Percentiles rank a stretch among this genome's conserved stretches.
Conservation (phyloP, 305 asterid species). For the Plantago coronopus region DNA sequence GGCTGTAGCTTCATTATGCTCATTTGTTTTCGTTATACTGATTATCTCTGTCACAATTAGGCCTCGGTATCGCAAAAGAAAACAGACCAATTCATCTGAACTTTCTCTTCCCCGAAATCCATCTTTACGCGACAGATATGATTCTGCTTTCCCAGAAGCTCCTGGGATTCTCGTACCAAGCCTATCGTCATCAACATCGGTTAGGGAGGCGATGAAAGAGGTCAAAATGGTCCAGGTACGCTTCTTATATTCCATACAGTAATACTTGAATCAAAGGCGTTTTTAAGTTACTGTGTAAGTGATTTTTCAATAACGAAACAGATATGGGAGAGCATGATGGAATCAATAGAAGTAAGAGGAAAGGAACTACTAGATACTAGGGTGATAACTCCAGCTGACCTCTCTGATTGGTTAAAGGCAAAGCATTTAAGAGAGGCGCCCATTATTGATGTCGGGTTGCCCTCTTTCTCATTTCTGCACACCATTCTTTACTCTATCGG, state of each 20-base stretch:
- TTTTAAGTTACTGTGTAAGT: background rate
- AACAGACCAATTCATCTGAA: slow-evolving; percentile 42
- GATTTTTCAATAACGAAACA: slow-evolving; percentile 19
- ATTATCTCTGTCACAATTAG: slow-evolving; percentile 36
- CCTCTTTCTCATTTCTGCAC: slow-evolving; percentile 63
- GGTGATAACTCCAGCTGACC: slow-evolving; percentile 57
- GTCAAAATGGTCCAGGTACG: slow-evolving; percentile 93
- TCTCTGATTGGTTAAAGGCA: slow-evolving; percentile 72
- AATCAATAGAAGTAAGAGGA: slow-evolving; percentile 49
- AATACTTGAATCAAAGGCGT: background rate
- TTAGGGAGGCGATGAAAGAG: slow-evolving; percentile 79
- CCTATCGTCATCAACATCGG: slow-evolving; percentile 76
- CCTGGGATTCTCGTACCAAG: slow-evolving; percentile 59
- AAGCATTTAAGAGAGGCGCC: slow-evolving; percentile 46
- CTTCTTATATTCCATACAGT: background rate
- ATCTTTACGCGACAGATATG: slow-evolving; percentile 41
- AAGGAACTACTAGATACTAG: slow-evolving; percentile 55
- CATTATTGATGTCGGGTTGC: slow-evolving; percentile 58
- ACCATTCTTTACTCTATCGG: slow-evolving; percentile 57
- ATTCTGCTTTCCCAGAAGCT: slow-evolving; percentile 44
- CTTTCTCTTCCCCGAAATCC: slow-evolving; percentile 40
- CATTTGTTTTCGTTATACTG: slow-evolving; percentile 15
- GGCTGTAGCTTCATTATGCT: background rate
- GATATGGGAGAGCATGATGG: slow-evolving; percentile 86
- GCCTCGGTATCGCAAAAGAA: slow-evolving; percentile 70